These are phyloP conservation scores for Pythium aphanidermatum DNA, from an alignment of 352 stramenopile genomes.

Conservation along the genomic window DNA sequence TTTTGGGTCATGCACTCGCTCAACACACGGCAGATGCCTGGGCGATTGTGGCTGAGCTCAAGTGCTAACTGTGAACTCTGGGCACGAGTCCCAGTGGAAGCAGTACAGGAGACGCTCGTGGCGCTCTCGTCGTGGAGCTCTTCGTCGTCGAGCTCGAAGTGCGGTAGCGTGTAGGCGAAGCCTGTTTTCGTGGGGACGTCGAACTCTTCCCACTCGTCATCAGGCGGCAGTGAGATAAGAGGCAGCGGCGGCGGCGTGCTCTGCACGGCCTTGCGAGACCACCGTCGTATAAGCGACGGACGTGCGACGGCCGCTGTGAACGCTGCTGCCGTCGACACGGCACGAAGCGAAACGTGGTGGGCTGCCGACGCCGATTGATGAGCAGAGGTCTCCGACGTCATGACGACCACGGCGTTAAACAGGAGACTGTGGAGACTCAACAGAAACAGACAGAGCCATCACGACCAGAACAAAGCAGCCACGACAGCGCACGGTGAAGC, in stretches of 20 bases:
- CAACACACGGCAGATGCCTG: slow-evolving; percentile 32
- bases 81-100: no score
- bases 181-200: slow-evolving; percentile 48
- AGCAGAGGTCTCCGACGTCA: slow-evolving; percentile 10
- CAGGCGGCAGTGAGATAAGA: slow-evolving; percentile 55
- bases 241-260: slow-evolving; percentile 50
- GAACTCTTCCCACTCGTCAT: slow-evolving; percentile 68
- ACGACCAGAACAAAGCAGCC: neutral
- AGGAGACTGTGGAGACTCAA: no score
- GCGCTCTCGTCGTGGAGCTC: slow-evolving; percentile 20
- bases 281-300: slow-evolving; percentile 31
- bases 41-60: slow-evolving; percentile 10
- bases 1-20: slow-evolving; percentile 73
- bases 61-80: neutral
- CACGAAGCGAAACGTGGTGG: slow-evolving; percentile 1
- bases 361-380: neutral
- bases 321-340: slow-evolving; percentile 5
- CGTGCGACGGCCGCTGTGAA: slow-evolving; percentile 1
- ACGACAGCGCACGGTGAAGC: no score
- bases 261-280: slow-evolving; percentile 31
- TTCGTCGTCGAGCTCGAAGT: slow-evolving; percentile 34
- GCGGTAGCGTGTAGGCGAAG: slow-evolving; percentile 45
- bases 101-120: no score
- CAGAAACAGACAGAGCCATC: neutral
- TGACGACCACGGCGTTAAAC: neutral